A percentile compares a stretch with the other conserved stretches of the same genome.
These are phyloP conservation scores for Saccharomyces pastorianus DNA, from an alignment of 1,139 yeast species.

Conservation along the genomic window DNA sequence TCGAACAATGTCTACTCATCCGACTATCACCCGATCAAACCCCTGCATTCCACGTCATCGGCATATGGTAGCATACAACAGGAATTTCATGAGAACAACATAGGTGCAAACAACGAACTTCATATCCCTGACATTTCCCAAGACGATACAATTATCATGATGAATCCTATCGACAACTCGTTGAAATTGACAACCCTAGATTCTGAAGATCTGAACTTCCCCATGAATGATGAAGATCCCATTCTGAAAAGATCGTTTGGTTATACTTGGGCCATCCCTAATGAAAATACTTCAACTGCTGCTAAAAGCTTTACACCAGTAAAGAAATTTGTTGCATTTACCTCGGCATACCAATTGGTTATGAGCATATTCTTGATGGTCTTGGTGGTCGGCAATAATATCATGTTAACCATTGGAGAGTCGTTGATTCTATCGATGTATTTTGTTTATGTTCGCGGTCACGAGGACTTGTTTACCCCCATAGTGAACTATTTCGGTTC, in stretches of 20 bases:
- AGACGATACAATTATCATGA: conserved; percentile 4
- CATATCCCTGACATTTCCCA: background rate
- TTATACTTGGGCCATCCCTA: conserved; percentile 2
- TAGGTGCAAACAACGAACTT: background rate
- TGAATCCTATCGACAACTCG: conserved; percentile 7
- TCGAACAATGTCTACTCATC: conserved; percentile 29
- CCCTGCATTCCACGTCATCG: background rate
- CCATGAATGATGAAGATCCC: conserved; percentile 1
- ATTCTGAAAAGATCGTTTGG: conserved; percentile 1
- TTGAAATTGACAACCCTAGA: conserved; percentile 3
- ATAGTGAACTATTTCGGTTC: conserved; percentile 29
- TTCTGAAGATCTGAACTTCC: background rate
- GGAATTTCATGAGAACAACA: background rate
- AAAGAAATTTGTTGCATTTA: background rate
- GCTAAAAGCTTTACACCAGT: background rate
- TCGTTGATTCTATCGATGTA: conserved; percentile 28
- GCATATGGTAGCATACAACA: background rate
- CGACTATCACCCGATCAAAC: conserved; percentile 2
- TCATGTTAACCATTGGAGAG: conserved; percentile 24
- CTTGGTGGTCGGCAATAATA: conserved; percentile 16
- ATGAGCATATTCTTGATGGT: conserved; percentile 4
- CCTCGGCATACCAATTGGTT: background rate
- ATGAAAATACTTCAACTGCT: background rate
- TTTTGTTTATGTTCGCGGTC: conserved; percentile 30
- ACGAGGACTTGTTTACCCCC: conserved; percentile 23